Percentiles rank a stretch among this genome's conserved stretches.
These are phyloP conservation scores for Solanum peruvianum DNA, from an alignment of 257 asterid genomes.

Conservation along the genomic window DNA sequence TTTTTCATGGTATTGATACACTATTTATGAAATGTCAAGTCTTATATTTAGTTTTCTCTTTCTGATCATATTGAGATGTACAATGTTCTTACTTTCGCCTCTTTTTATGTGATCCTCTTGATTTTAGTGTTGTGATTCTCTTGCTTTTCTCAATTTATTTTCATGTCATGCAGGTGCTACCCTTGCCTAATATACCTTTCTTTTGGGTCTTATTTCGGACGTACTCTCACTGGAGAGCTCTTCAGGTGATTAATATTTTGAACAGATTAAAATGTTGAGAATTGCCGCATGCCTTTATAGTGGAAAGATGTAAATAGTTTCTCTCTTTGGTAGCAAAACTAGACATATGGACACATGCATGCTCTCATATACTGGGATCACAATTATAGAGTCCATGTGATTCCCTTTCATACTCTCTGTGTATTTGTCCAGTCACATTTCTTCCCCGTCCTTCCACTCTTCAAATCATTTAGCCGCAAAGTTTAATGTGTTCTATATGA, in stretches of 20 bases:
- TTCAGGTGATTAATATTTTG: conserved; percentile 43
- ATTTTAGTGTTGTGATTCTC: background rate
- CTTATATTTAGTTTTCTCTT: background rate
- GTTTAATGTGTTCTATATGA: background rate
- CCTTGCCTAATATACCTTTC: conserved; percentile 94
- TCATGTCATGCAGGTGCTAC: conserved; percentile 55
- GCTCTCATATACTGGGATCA: background rate
- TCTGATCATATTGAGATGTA: background rate
- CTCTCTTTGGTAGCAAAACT: background rate
- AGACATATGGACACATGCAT: background rate
- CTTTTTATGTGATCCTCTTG: background rate
- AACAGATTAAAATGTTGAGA: background rate
- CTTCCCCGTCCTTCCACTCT: background rate
- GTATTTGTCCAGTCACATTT: background rate
- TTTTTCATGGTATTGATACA: conserved; percentile 46
- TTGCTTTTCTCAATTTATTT: background rate
- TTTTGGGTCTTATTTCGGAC: conserved; percentile 93
- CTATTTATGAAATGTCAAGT: background rate
- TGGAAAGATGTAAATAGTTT: background rate
- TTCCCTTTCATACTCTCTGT: background rate
- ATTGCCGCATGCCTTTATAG: background rate
- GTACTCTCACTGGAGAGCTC: conserved; percentile 98
- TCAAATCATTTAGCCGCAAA: background rate
- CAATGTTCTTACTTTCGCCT: background rate
- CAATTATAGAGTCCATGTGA: background rate